Base-by-base conservation (phyloP, 2,329 filamentous ascomycete species). In the Coniochaeta hoffmannii region DNA sequence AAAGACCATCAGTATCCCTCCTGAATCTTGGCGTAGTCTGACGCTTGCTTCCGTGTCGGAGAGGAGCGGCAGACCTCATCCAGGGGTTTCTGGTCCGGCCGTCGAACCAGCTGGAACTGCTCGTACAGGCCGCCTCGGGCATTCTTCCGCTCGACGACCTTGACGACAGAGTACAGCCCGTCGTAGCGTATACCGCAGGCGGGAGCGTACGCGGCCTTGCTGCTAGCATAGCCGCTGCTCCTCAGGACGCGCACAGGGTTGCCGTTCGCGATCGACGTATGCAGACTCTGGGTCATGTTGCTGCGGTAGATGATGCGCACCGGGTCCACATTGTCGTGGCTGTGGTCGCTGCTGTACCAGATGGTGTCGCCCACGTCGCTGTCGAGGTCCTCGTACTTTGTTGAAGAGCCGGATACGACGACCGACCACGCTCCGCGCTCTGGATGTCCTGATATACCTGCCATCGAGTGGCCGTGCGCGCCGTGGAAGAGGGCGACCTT, bases 351-450 rank as follows among this genome's bases (percentile, higher is more conserved):
- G 12, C 66, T 67, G 58, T 68, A 60, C 32, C 31, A 49, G n/a
- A 63, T 22, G 1, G 31, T 50, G 8, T 59, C 46, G 28, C 65
- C 65, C 0, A 53, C 12, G 34, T 70, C 68, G 0, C 53, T n/a
- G 53, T 70, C 64, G 3, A 67, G 50, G 1, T 59, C 57, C 9
- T 57, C 32, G 56, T 71, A 71, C 28, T 19, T 32, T 1, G 41
- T 32, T 1, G 41, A 46, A 3, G 10, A 15, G 10, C 61, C 61
- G 0, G 77, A 76, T 8, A 86, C 67, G 0, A 87, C 74, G 34
- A 85, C 75, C 0, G 78, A 82, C 50, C 72, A 79, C 0, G 80
- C 78, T 0, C 82, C 82, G 1, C 67, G 49, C 0, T 62, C 62
- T 1, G 59, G 62, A 6, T 68, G 68, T 3, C 82, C 81, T 19